A percentile compares a stretch with the other conserved stretches of the same genome.
phyloP scores from a whole-genome alignment of 208 protist genomes.

The Acanthamoeba rhysodes region DNA sequence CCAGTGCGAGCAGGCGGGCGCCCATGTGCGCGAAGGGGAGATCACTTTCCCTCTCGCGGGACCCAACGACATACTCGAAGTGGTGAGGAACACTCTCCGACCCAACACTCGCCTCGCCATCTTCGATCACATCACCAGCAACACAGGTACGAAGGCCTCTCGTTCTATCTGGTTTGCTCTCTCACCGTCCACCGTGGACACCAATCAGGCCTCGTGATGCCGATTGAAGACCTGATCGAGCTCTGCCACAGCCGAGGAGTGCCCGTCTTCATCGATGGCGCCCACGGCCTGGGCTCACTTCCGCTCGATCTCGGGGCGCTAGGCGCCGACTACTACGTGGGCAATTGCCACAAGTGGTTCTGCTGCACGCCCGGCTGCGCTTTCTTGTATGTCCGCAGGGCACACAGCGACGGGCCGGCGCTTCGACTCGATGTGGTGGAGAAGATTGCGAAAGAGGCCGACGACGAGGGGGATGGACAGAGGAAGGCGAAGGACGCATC shows the following conservation, averaged over 20 bases:
- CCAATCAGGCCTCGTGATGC: conserved; percentile 79
- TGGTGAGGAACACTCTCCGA: not conserved
- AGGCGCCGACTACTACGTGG: conserved; percentile 88
- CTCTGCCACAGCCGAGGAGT: conserved; percentile 89
- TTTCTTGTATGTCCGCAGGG: not conserved
- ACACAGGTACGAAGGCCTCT: conserved; percentile 83
- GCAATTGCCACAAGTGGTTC: conserved; percentile 96
- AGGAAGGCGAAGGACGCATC: not conserved
- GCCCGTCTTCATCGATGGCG: conserved; percentile 94
- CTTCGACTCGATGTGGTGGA: not conserved
- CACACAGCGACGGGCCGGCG: not conserved
- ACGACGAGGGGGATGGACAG: not conserved
- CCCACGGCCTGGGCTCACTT: conserved; percentile 92
- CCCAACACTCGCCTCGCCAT: conserved; percentile 88
- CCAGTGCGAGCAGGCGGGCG: conserved; percentile 91
- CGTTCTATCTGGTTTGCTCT: not conserved
- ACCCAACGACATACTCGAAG: conserved; percentile 88
- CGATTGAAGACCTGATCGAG: conserved; percentile 86
- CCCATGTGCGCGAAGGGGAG: conserved; percentile 89
- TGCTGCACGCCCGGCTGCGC: conserved; percentile 77
- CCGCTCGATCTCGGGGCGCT: conserved; percentile 91
- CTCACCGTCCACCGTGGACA: too few species aligned
- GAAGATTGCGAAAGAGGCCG: not conserved
- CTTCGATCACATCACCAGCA: conserved; percentile 94
- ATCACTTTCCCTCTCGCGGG: conserved; percentile 90